Conservation (phyloP, 1,139 yeast genomes). For the Geotrichum restrictum region DNA sequence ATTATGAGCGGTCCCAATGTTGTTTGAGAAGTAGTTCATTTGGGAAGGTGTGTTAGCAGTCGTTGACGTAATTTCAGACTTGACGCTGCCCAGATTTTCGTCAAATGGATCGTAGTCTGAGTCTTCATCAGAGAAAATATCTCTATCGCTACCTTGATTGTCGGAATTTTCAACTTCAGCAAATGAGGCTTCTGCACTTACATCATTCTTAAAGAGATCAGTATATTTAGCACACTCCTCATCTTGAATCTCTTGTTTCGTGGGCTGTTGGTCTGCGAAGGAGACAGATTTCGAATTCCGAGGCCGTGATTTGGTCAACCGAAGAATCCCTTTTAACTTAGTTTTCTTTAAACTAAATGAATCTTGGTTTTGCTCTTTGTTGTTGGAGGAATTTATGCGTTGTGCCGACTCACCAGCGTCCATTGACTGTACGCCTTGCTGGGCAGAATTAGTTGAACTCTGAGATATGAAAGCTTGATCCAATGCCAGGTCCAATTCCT, state of each 20-base stretch:
- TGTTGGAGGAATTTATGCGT: too few relatives aligned
- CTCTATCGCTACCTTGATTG: neutral
- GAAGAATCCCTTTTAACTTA: neutral
- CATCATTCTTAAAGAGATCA: neutral
- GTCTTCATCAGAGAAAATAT: conserved; percentile 3
- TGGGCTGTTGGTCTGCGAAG: neutral
- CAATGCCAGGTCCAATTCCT: neutral
- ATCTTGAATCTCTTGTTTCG: neutral
- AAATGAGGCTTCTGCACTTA: neutral
- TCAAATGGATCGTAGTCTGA: conserved; percentile 7
- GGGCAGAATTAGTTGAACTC: neutral
- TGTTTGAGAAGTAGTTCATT: neutral
- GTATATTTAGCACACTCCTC: neutral
- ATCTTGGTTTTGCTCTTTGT: too few relatives aligned
- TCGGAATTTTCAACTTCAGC: neutral
- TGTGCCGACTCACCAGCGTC: too few relatives aligned
- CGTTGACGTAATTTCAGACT: neutral
- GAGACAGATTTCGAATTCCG: neutral
- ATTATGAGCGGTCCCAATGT: neutral
- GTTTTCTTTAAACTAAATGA: neutral
- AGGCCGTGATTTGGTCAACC: neutral
- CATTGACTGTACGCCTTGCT: neutral
- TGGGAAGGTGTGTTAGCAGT: neutral
- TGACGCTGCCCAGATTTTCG: neutral
- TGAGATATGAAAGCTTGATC: conserved; percentile 1